Base-by-base conservation (phyloP, 2,329 filamentous ascomycete genomes). In the Alternaria infectoria region DNA sequence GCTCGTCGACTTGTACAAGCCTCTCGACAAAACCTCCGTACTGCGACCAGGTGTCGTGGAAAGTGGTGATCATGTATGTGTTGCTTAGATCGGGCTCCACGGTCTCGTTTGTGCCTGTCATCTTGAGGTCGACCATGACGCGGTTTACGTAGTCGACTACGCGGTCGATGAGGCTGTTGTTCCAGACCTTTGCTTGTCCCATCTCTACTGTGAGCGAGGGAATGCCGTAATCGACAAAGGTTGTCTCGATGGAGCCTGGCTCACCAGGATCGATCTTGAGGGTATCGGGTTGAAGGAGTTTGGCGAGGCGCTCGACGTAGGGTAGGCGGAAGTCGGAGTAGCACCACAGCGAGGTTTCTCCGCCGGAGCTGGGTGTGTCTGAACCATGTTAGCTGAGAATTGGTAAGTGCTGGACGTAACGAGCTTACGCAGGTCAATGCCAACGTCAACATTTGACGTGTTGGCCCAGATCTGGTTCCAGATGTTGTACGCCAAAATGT, bases 391-490 rank as follows among this genome's bases (percentile, higher is more conserved):
- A 45, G 32, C 5, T 7, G 3, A 6, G 23, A 7, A 26, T 26
- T 23, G 10, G 1, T 11, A 3, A 0, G 11, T 1, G 4, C 2
- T 40, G 19, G 9, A 30, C 4, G 6, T 12, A 3, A 21, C n/a
- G 44, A 12, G 40, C 70, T 57, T 69, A 72, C 72, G 70, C 5
- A 77, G 70, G 55, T 81, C 79, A n/a, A 81, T 76, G 2, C 74
- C 80, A 7, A 81, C 73, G 54, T 81, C 79, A 7, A 81, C 77
- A 19, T 80, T 77, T 11, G 75, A 78, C 2, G 71, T 75, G 50
- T 80, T 80, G 25, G 72, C 77, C 78, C 77, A 81, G 19, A 80
- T 65, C 17, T 78, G 66, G 61, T 79, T 79, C 78, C 79, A 81
- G 61, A 81, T 79, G 47, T 77, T 78, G 62, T 76, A 76, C 8